A percentile compares a stretch with the other conserved stretches of the same genome.
Evolutionary conservation across 306 rosid species (phyloP).

Genomic region (Notholithocarpus densiflorus): DNA sequence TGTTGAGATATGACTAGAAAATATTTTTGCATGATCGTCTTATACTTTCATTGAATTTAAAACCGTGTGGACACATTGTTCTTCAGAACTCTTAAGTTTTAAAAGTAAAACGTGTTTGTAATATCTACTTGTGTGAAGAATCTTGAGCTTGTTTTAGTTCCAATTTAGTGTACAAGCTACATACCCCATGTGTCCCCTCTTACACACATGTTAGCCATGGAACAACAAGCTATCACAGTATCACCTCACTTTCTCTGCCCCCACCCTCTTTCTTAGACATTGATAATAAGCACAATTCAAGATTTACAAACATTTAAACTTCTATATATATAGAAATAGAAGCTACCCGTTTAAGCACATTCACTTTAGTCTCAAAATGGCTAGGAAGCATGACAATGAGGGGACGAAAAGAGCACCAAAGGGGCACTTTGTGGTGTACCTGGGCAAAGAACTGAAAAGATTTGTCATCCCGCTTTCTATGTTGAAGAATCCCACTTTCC

Average conservation of each 20-base stretch:
- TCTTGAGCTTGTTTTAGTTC: neutral
- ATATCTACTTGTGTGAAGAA: neutral
- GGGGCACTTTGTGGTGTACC: slow-evolving; percentile 44
- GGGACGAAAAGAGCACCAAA: slow-evolving; percentile 30
- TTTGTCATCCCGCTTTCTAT: slow-evolving; percentile 27
- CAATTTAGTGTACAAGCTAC: neutral
- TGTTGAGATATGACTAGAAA: neutral
- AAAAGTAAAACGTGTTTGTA: neutral
- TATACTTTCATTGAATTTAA: too few relatives aligned
- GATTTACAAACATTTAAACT: neutral
- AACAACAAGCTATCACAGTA: neutral
- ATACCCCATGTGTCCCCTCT: neutral
- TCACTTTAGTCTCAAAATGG: slow-evolving; percentile 11
- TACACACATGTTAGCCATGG: neutral
- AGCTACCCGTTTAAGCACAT: neutral
- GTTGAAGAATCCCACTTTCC: slow-evolving; percentile 33
- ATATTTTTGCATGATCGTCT: too few relatives aligned
- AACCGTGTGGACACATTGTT: too few relatives aligned
- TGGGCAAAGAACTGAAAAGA: slow-evolving; percentile 37
- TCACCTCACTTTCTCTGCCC: neutral
- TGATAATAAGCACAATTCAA: too few relatives aligned
- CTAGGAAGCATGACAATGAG: neutral
- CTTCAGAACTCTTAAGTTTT: neutral
- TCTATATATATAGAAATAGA: neutral
- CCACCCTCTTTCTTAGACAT: too few relatives aligned